phyloP scores from a whole-genome alignment of 169 alveolate genomes.

The Cryptosporidium canis region DNA sequence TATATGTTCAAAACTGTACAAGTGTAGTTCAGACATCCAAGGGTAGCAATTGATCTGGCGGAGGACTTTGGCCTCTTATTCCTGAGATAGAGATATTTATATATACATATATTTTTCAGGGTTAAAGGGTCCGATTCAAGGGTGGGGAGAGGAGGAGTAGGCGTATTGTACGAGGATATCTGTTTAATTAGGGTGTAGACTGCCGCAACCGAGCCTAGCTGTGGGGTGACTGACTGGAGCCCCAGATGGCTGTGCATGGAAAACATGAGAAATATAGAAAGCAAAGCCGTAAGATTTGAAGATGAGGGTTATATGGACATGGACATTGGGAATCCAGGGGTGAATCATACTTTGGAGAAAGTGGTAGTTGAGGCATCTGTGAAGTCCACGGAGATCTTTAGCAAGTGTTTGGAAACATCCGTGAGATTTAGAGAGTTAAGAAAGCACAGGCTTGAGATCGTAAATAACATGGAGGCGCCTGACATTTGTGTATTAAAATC shows the following conservation, averaged over 20 bases:
- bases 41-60: not conserved
- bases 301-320: not conserved
- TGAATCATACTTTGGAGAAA: not conserved
- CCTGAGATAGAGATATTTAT: too few species aligned
- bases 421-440: slow-evolving; percentile 3
- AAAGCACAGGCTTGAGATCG: not conserved
- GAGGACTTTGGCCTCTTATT: not conserved
- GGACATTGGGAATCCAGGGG: not conserved
- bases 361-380: not conserved
- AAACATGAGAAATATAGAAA: not conserved
- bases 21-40: not conserved
- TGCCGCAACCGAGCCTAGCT: not conserved
- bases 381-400: slow-evolving; percentile 29
- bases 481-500: not conserved
- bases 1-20: not conserved
- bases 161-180: too few species aligned
- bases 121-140: too few species aligned
- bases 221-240: not conserved
- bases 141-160: too few species aligned
- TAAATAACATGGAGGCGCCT: slow-evolving; percentile 8
- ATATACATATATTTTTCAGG: too few species aligned
- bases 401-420: slow-evolving; percentile 33
- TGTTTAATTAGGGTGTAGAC: too few species aligned
- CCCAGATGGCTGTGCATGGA: not conserved
- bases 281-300: not conserved